phyloP scores from a whole-genome alignment of 768 basidiomycete species.

The Boletus huronensis region DNA sequence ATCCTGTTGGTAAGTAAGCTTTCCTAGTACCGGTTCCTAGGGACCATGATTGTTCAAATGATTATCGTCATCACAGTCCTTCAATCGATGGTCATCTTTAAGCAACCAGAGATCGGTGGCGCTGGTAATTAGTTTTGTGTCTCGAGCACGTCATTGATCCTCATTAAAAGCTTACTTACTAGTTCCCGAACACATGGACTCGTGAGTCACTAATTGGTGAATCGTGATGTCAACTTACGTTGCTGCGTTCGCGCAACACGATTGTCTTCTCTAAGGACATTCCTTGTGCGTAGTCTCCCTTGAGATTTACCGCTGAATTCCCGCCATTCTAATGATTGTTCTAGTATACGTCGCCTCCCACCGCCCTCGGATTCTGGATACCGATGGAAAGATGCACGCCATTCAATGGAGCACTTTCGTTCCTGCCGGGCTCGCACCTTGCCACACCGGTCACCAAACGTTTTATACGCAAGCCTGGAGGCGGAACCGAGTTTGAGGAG shows the following conservation, averaged over 20 bases:
- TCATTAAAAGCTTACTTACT: neutral
- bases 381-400: constrained; percentile 86
- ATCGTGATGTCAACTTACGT: neutral
- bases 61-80: constrained; percentile 46
- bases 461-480: constrained; percentile 71
- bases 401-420: constrained; percentile 81
- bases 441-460: constrained; percentile 72
- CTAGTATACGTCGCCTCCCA: constrained; percentile 89
- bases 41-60: neutral
- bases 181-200: constrained; percentile 95
- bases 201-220: constrained; percentile 47
- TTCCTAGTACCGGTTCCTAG: neutral
- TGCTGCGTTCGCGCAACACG: neutral
- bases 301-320: neutral
- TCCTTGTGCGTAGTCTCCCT: constrained; percentile 50
- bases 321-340: constrained; percentile 10
- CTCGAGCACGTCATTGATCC: neutral
- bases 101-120: constrained; percentile 90
- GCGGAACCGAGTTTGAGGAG: constrained; percentile 83
- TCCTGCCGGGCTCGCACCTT: constrained; percentile 88
- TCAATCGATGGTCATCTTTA: constrained; percentile 95
- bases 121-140: constrained; percentile 53
- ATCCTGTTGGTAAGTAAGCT: constrained; percentile 67
- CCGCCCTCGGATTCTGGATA: constrained; percentile 96
- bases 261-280: constrained; percentile 47